Percentiles rank a stretch among this genome's conserved stretches.
Evolutionary conservation across 108 stramenopile species (phyloP).

Genomic region (Cafeteria roenbergensis): DNA sequence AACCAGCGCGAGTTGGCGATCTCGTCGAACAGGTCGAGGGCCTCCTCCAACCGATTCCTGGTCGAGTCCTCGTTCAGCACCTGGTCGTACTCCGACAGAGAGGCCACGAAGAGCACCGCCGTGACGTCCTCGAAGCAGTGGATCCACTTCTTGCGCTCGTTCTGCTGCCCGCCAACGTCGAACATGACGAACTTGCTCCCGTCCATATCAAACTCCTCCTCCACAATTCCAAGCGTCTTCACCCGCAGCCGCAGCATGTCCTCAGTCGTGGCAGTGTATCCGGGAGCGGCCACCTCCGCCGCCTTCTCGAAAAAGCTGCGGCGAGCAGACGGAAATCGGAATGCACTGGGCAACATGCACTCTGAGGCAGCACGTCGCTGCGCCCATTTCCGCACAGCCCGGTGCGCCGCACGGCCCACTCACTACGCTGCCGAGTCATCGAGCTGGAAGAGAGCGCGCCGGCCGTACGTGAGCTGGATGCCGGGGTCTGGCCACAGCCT

Average conservation of each 20-base stretch:
- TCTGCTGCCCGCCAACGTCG: conserved; percentile 52
- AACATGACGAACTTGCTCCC: conserved; percentile 86
- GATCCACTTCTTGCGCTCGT: conserved; percentile 54
- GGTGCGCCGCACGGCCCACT: too few species aligned
- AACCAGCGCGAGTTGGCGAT: conserved; percentile 50
- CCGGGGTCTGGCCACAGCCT: conserved; percentile 26
- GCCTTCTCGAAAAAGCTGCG: conserved; percentile 56
- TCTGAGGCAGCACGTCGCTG: not conserved
- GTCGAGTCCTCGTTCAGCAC: conserved; percentile 76
- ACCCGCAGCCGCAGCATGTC: conserved; percentile 41
- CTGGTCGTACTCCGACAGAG: conserved; percentile 90
- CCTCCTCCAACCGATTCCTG: conserved; percentile 92
- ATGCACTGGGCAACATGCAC: not conserved
- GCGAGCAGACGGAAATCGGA: conserved; percentile 46
- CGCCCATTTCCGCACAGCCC: not conserved
- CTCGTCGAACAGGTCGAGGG: conserved; percentile 78
- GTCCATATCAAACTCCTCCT: conserved; percentile 41
- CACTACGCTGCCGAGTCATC: conserved; percentile 15
- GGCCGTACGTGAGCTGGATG: conserved; percentile 19
- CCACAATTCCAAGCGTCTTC: conserved; percentile 44
- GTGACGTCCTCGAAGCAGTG: conserved; percentile 77
- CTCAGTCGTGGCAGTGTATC: conserved; percentile 45
- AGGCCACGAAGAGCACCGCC: conserved; percentile 95
- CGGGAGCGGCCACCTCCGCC: conserved; percentile 40
- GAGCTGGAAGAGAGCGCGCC: conserved; percentile 23